Percentiles rank a stretch among this genome's conserved stretches.
Conservation (phyloP, 73 alveolate species). For the Paramecium sonneborni region DNA sequence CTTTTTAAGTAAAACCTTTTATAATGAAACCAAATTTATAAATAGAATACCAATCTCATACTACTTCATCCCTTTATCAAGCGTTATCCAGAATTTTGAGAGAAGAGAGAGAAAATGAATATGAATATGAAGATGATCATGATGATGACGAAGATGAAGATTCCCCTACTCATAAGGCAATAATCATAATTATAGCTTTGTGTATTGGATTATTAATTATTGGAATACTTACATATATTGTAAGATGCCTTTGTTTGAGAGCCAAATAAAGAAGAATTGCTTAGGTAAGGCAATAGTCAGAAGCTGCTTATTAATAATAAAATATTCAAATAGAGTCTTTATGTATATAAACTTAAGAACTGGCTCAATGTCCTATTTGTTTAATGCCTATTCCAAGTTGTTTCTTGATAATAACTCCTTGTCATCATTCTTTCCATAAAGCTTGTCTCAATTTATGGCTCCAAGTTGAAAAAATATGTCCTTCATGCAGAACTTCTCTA, state of each 20-base stretch:
- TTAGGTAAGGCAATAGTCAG: background rate
- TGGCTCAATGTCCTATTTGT: background rate
- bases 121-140: background rate
- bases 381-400: background rate
- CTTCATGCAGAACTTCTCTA: background rate
- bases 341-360: background rate
- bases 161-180: background rate
- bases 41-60: background rate
- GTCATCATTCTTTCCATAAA: background rate
- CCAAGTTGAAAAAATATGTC: background rate
- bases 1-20: background rate
- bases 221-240: background rate
- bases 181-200: background rate
- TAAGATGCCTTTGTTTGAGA: background rate
- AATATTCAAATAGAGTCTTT: background rate
- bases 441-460: slow-evolving; percentile 15
- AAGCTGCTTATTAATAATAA: background rate
- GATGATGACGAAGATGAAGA: background rate
- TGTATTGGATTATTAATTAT: background rate
- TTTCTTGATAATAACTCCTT: background rate
- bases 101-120: background rate
- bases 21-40: background rate
- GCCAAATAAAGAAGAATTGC: background rate
- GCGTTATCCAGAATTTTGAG: background rate
- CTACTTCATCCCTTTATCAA: background rate